Evolutionary conservation across 805 yeast genomes (phyloP).

Genomic region (Metschnikowia matae): DNA sequence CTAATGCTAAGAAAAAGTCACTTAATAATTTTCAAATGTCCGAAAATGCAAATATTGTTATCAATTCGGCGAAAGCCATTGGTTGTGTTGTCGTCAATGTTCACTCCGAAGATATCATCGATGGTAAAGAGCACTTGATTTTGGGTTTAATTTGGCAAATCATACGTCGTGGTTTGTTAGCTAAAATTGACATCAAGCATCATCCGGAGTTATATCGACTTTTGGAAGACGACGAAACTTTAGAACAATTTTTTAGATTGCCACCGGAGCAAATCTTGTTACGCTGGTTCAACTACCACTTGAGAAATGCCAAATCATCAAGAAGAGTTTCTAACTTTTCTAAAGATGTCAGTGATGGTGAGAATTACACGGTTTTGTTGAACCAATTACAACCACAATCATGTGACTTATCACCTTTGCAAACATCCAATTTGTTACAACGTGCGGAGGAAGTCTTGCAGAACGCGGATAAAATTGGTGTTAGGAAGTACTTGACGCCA

Average conservation of each 20-base stretch:
- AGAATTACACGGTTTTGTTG: constrained; percentile 84
- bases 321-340: constrained; percentile 86
- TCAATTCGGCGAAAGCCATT: constrained; percentile 97
- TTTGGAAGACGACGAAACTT: constrained; percentile 92
- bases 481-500: constrained; percentile 93
- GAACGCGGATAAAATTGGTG: constrained; percentile 87
- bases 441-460: constrained; percentile 85
- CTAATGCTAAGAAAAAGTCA: constrained; percentile 66
- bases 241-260: constrained; percentile 91
- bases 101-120: constrained; percentile 91
- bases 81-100: constrained; percentile 98
- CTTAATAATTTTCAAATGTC: constrained; percentile 92
- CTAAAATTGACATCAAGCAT: constrained; percentile 90
- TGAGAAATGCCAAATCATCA: constrained; percentile 86
- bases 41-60: constrained; percentile 95
- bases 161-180: constrained; percentile 89
- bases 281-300: constrained; percentile 96
- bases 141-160: constrained; percentile 96
- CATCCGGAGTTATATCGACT: constrained; percentile 96
- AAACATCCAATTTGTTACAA: constrained; percentile 64
- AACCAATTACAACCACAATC: constrained; percentile 81
- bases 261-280: constrained; percentile 96
- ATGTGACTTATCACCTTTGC: constrained; percentile 81
- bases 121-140: constrained; percentile 89
- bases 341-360: constrained; percentile 89